phyloP scores from a whole-genome alignment of 306 rosid genomes.

The Cajanus cajan region DNA sequence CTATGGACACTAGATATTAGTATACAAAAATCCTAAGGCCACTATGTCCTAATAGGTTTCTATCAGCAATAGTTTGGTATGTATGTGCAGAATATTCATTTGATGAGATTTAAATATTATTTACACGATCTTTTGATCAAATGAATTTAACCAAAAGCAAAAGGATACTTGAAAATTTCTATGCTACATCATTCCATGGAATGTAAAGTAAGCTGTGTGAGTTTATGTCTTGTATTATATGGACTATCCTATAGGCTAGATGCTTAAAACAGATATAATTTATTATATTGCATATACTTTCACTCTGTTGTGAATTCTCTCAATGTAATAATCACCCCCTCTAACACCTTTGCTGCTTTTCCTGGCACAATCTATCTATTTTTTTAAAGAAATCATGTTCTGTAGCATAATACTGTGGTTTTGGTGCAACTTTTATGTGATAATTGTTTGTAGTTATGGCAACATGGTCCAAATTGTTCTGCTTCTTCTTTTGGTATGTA shows the following conservation, averaged over 20 bases:
- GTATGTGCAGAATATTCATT: not conserved
- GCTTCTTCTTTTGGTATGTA: not conserved
- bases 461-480: not conserved
- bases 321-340: not conserved
- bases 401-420: not conserved
- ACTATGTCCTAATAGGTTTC: not conserved
- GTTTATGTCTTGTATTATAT: not conserved
- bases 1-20: not conserved
- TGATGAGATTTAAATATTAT: not conserved
- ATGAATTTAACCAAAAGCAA: not conserved
- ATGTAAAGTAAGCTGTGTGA: not conserved
- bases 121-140: not conserved
- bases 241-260: not conserved
- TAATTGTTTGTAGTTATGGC: not conserved
- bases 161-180: not conserved
- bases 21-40: not conserved
- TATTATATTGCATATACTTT: conserved; percentile 17
- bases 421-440: not conserved
- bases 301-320: not conserved
- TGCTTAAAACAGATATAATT: not conserved
- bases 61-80: not conserved
- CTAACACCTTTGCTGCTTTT: not conserved
- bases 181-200: not conserved
- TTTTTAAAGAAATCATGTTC: not conserved
- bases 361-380: not conserved